phyloP scores from a whole-genome alignment of 768 basidiomycete genomes.

The Ramaria sp. region DNA sequence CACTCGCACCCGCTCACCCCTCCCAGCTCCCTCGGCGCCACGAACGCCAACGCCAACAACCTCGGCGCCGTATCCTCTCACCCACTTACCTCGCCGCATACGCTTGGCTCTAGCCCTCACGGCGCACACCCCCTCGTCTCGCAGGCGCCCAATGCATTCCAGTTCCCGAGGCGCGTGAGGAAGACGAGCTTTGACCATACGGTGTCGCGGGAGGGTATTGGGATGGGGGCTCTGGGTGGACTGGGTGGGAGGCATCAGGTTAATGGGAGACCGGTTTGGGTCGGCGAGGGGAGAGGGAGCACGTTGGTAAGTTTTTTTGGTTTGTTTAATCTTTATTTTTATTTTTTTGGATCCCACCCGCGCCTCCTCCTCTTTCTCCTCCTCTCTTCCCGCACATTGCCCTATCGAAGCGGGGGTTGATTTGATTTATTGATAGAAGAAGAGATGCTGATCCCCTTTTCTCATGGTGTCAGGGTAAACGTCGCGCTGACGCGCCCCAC shows the following conservation, averaged over 20 bases:
- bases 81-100: neutral
- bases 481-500: constrained; percentile 74
- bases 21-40: neutral
- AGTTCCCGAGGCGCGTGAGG: constrained; percentile 75
- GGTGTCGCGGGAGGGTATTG: constrained; percentile 50
- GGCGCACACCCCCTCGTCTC: neutral
- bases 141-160: neutral
- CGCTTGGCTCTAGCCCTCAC: neutral
- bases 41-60: constrained; percentile 25
- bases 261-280: constrained; percentile 54
- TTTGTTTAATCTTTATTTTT: no score
- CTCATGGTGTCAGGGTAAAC: constrained; percentile 32
- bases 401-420: no score
- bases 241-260: constrained; percentile 51
- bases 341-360: no score
- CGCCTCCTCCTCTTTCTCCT: no score
- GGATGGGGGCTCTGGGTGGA: constrained; percentile 33
- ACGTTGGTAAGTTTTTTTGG: constrained; percentile 33
- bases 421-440: no score
- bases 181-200: constrained; percentile 97
- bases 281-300: constrained; percentile 24
- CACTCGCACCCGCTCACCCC: constrained; percentile 18
- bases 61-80: constrained; percentile 17
- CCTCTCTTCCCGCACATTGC: no score
- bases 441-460: neutral